phyloP scores from a whole-genome alignment of 2,329 filamentous ascomycete species.

The Paraphoma sp. region DNA sequence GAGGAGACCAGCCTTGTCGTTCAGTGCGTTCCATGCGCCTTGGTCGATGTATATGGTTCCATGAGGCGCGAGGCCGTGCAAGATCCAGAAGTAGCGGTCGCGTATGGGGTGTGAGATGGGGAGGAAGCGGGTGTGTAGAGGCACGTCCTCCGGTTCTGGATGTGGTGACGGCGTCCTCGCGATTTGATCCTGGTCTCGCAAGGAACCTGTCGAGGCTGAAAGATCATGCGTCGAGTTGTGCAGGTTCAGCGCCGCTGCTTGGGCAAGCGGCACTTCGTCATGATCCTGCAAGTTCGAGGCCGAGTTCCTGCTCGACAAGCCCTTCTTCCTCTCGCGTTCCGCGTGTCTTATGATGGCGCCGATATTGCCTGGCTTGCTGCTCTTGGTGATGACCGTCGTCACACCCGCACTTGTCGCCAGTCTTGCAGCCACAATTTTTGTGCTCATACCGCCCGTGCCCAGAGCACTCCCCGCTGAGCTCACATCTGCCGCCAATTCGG shows the following conservation, averaged over 20 bases:
- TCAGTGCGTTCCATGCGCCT: constrained; percentile 82
- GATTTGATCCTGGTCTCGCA: constrained; percentile 40
- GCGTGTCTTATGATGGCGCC: constrained; percentile 83
- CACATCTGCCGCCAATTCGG: constrained; percentile 82
- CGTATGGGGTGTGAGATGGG: constrained; percentile 84
- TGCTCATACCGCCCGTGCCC: constrained; percentile 96
- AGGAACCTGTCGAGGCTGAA: constrained; percentile 28
- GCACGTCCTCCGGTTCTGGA: constrained; percentile 42
- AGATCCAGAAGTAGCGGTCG: constrained; percentile 95
- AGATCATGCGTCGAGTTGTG: constrained; percentile 27
- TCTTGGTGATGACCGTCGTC: constrained; percentile 92
- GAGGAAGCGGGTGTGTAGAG: constrained; percentile 91
- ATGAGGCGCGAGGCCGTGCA: constrained; percentile 88
- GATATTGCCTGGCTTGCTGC: constrained; percentile 92
- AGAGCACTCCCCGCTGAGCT: constrained; percentile 87
- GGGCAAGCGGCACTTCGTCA: constrained; percentile 27
- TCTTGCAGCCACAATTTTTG: constrained; percentile 92
- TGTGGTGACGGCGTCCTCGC: constrained; percentile 25
- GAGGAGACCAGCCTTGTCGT: constrained; percentile 84
- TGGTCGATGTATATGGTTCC: constrained; percentile 91
- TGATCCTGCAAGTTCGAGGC: constrained; percentile 39
- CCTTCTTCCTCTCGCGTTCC: constrained; percentile 64
- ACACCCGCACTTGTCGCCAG: constrained; percentile 94
- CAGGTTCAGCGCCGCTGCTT: constrained; percentile 28
- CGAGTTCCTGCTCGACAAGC: constrained; percentile 35